These are phyloP conservation scores for Abrus pulchellus DNA, from an alignment of 306 rosid genomes.

Conservation along the genomic window DNA sequence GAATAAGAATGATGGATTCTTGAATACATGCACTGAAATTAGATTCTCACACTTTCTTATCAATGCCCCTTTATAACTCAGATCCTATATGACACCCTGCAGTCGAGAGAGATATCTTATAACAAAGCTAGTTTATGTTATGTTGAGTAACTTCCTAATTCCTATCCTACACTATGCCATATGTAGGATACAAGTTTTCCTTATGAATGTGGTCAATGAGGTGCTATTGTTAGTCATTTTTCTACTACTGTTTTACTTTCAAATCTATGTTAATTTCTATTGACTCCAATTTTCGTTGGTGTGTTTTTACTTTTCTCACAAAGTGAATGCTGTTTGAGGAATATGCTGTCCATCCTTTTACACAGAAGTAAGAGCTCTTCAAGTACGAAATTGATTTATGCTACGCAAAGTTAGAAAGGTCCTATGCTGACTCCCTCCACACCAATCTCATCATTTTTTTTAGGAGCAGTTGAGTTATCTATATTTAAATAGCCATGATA, in stretches of 20 bases:
- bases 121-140: no score
- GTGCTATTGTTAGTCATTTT: neutral
- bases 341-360: constrained; percentile 23
- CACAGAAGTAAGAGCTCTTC: constrained; percentile 1
- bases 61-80: no score
- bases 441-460: neutral
- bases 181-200: no score
- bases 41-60: neutral
- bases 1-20: neutral
- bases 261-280: neutral
- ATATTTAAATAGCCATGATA: constrained; percentile 25
- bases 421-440: constrained; percentile 25
- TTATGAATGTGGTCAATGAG: no score
- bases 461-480: neutral
- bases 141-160: no score
- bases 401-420: constrained; percentile 8
- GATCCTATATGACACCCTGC: no score
- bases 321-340: constrained; percentile 48
- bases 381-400: constrained; percentile 21
- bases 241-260: no score
- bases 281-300: neutral
- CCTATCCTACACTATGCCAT: no score
- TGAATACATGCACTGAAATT: neutral
- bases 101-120: no score
- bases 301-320: neutral